A percentile compares a stretch with the other conserved stretches of the same genome.
Conservation (phyloP, 2,329 filamentous ascomycete genomes). For the Cytospora leucostoma region DNA sequence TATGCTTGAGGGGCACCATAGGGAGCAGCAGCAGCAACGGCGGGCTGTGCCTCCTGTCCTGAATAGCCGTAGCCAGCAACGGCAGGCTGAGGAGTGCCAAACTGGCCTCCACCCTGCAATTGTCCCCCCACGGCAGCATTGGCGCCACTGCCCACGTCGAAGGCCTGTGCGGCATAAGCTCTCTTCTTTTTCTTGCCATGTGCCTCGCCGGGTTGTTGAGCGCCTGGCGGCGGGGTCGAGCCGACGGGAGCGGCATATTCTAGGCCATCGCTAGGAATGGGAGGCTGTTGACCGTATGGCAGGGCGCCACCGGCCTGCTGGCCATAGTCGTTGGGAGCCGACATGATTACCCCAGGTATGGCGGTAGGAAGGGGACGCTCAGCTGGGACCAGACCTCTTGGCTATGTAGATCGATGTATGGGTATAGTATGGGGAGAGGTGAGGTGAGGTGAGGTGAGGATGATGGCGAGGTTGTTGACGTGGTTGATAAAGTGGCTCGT, state of each 20-base stretch:
- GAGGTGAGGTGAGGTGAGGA: neutral
- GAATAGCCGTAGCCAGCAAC: conserved; percentile 62
- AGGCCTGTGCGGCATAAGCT: conserved; percentile 91
- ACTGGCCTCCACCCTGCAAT: conserved; percentile 44
- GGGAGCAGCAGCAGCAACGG: conserved; percentile 38
- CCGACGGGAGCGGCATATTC: conserved; percentile 43
- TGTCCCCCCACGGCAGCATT: conserved; percentile 66
- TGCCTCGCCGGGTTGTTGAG: conserved; percentile 40
- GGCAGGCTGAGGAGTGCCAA: conserved; percentile 47
- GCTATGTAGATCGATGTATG: too few species aligned
- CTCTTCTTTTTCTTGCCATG: conserved; percentile 82
- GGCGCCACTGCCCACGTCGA: conserved; percentile 85
- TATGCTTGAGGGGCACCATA: conserved; percentile 50
- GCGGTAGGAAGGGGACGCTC: conserved; percentile 29
- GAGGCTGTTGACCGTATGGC: conserved; percentile 43
- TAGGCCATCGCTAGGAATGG: conserved; percentile 41
- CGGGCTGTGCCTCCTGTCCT: conserved; percentile 46
- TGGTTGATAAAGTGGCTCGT: conserved; percentile 2
- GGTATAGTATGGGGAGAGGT: too few species aligned
- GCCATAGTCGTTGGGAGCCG: conserved; percentile 58
- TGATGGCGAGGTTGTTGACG: neutral
- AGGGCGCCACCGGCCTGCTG: conserved; percentile 46
- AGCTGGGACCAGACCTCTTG: conserved; percentile 31
- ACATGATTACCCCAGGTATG: conserved; percentile 48
- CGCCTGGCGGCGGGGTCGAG: conserved; percentile 38